Evolutionary conservation across 1,284 basidiomycete genomes (phyloP), one percentile per base, ranked within the genome.

Genomic region (Cryptococcus sp.): DNA sequence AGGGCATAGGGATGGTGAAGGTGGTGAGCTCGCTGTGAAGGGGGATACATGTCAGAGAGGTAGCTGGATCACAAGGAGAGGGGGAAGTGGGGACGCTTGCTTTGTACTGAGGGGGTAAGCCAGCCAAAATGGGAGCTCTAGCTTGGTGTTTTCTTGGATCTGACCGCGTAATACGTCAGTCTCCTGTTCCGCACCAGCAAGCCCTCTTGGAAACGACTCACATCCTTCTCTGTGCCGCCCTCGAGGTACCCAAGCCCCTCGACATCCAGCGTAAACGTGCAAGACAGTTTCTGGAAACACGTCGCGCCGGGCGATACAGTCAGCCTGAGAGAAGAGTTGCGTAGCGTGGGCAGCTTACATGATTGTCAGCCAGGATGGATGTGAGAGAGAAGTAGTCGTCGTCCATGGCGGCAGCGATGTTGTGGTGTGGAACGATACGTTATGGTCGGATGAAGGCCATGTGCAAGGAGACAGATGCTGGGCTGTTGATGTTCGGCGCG

Each of bases 381-480:
- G 91, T 88, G 53, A 92, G 83, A 0, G 88, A 91, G 75, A 88
- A 93, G 74, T 93, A 94, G 70, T 91, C 88, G 67, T 86, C 81
- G 59, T 92, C 88, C 89, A 91, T 91, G 51, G 35, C 58, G 15
- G 46, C 33, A 36, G 36, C 28, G n/a, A 54, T 9, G 4, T 33
- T 33, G 9, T 46, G 28, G 45, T 4, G 24, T 16, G 24, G 45
- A 28, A 5, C 6, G 45, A 46, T 5, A 46, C 4, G 23, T 20
- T 16, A 13, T 24, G 23, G 36, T 21, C 11, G 15, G 11, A 48
- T 21, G 21, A 33, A 33, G 9, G 28, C 9, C 28, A 33, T 4
- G 9, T 4, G 5, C 5, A 9, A 33, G 5, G 28, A 33, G 28
- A 9, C 28, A 33, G 28, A n/a, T 39, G 12, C 12, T 7, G 40